Percentiles rank a stretch among this genome's conserved stretches.
Evolutionary conservation across 208 protist genomes (phyloP).

Genomic region (Leishmania martiniquensis): DNA sequence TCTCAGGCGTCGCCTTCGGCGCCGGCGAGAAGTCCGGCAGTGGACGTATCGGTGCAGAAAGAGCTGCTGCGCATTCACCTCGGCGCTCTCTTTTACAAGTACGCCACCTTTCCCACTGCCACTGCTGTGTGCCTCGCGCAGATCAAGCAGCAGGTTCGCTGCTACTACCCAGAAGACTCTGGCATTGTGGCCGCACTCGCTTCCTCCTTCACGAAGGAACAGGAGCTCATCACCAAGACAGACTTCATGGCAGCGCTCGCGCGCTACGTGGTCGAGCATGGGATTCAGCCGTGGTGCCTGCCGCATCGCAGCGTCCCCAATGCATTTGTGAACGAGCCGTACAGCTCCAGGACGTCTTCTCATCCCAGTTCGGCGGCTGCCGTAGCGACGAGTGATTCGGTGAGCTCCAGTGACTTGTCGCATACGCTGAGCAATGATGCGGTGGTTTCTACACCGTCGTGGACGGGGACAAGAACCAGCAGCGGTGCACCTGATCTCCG

Average conservation of each 20-base stretch:
- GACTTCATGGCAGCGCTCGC: constrained; percentile 66
- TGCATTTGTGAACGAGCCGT: not conserved
- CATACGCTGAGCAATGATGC: not conserved
- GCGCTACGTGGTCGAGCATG: constrained; percentile 48
- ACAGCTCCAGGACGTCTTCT: not conserved
- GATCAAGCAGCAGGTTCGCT: constrained; percentile 50
- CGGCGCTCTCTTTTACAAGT: constrained; percentile 88
- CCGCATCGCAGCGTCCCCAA: not conserved
- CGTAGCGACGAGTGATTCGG: not conserved
- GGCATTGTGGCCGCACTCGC: constrained; percentile 57
- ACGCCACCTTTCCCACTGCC: constrained; percentile 40
- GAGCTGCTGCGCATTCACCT: constrained; percentile 63
- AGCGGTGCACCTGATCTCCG: not conserved
- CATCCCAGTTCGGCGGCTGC: not conserved
- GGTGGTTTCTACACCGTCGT: not conserved
- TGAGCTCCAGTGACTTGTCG: not conserved
- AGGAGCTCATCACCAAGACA: constrained; percentile 42
- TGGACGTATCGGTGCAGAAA: constrained; percentile 17
- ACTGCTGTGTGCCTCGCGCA: constrained; percentile 42
- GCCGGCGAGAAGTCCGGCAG: not conserved
- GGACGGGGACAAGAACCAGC: not conserved
- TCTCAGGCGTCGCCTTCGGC: not conserved
- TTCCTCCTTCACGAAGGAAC: not conserved
- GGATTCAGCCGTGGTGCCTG: constrained; percentile 58
- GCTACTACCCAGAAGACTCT: constrained; percentile 64